Base-by-base conservation (phyloP, 768 basidiomycete genomes). In the Mycena epipterygia region DNA sequence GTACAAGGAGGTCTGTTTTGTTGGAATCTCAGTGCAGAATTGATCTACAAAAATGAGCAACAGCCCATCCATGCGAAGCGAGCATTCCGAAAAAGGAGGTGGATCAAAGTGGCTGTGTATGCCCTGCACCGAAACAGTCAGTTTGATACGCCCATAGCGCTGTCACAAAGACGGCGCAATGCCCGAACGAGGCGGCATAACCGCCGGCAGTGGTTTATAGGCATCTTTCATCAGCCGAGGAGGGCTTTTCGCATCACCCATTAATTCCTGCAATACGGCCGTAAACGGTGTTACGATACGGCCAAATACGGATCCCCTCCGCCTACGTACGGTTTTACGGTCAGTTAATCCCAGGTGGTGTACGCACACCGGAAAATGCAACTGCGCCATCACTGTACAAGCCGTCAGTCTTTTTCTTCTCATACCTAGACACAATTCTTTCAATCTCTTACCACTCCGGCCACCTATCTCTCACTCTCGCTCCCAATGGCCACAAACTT, bases 261-360 rank as follows among this genome's bases (percentile, higher is more conserved):
- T 48, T 48, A 5, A 48, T 29, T 53, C 51, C 51, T 16, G 51
- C 32, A 53, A 53, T 53, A 53, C 51, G 51, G 51, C 51, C 29
- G 51, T 53, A 53, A 53, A 30, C 51, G 51, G 51, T 25, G 14
- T 53, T 53, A 53, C 29, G 51, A 16, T 53, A 53, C 29, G 51
- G 51, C 51, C 27, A 32, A 53, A 53, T 32, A 53, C 29, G 51
- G 51, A 21, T 16, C 29, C 32, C 27, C 51, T 48, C 23, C 35
- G 35, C 35, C 35, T 37, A 37, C 35, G 35, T 37, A 37, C 35
- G 35, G 35, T 37, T 6, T 37, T 6, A 37, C 46, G 23, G 27
- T 32, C 29, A 53, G 32, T 30, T 53, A 29, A 53, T 53, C 29
- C 51, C 32, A 33, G 51, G 29, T 30, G 29, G 51, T 23, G 46